Evolutionary conservation across 2,329 filamentous ascomycete species (phyloP), one percentile per base, ranked within the genome.

Genomic region (Tothia fuscella): DNA sequence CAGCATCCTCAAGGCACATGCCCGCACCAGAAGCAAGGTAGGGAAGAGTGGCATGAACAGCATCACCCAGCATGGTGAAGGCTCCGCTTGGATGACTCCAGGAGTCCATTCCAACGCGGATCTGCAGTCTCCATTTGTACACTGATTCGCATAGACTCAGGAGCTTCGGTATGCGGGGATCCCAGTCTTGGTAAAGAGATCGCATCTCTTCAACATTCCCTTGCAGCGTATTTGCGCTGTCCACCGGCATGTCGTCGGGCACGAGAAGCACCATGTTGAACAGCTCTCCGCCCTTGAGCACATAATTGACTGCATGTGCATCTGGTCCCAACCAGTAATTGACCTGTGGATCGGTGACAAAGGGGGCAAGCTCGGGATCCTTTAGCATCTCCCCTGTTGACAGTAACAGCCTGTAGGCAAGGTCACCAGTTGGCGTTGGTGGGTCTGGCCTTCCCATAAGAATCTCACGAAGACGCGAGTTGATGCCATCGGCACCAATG

Each of bases 21-120:
- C 71, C 72, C 0, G 71, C 68, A 3, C 76, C 76, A 1, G 74
- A 67, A 0, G 74, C 76, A 30, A 76, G 70, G 26, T 74, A 70
- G 0, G 76, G 76, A 0, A 74, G 71, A 24, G 71, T 71, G 0
- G 74, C 75, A 51, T 80, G 76, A 0, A 76, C 76, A 0, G 77
- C 75, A 50, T 81, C 76, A 12, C 76, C 77, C 0, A 75, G 55
- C 28, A 41, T 34, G 3, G 26, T 25, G 19, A 41, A 34, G 14
- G 20, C 26, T 12, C 30, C 26, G 14, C 21, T 25, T 10, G 28
- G 29, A 13, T 41, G 28, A 19, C 28, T 35, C 38, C 38, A 41
- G 12, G 32, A 7, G n/a, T 67, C 64, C 28, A 76, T 62, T 4
- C 67, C 67, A 1, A 66, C 66, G 1, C 74, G 64, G 44, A 74